phyloP scores from a whole-genome alignment of 2,329 filamentous ascomycete genomes.

The Sclerotinia subarctica region DNA sequence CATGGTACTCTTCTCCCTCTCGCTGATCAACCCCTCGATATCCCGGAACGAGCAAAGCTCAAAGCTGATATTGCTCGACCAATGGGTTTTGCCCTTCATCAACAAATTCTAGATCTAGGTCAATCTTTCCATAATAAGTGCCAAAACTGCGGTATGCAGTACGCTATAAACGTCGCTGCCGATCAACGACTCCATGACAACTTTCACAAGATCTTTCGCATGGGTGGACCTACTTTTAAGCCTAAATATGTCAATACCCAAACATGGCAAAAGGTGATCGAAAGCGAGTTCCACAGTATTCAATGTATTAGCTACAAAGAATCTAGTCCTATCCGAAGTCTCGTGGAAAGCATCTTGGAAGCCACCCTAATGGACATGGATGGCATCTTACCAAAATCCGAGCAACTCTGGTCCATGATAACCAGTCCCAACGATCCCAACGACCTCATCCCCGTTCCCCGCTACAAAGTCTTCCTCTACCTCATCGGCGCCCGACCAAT shows the following conservation, averaged over 20 bases:
- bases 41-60: slow-evolving; percentile 10
- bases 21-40: neutral
- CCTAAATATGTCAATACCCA: slow-evolving; percentile 1
- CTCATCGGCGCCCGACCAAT: slow-evolving; percentile 22
- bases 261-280: slow-evolving; percentile 11
- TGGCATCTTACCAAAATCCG: neutral
- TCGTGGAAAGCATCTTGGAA: slow-evolving; percentile 10
- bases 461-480: slow-evolving; percentile 30
- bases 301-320: slow-evolving; percentile 6
- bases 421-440: slow-evolving; percentile 7
- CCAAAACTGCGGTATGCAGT: slow-evolving; percentile 25
- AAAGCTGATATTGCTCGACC: neutral
- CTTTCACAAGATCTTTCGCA: slow-evolving; percentile 18
- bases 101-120: slow-evolving; percentile 26
- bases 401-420: slow-evolving; percentile 21
- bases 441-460: slow-evolving; percentile 19
- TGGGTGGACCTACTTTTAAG: neutral
- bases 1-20: slow-evolving; percentile 2
- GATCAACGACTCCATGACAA: slow-evolving; percentile 24
- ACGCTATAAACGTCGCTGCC: slow-evolving; percentile 19
- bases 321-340: neutral
- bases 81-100: neutral
- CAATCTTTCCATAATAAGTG: slow-evolving; percentile 21
- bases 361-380: slow-evolving; percentile 16
- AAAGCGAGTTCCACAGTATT: neutral